Percentiles rank a stretch among this genome's conserved stretches.
phyloP scores from a whole-genome alignment of 768 basidiomycete genomes.

The Russula vinacea region DNA sequence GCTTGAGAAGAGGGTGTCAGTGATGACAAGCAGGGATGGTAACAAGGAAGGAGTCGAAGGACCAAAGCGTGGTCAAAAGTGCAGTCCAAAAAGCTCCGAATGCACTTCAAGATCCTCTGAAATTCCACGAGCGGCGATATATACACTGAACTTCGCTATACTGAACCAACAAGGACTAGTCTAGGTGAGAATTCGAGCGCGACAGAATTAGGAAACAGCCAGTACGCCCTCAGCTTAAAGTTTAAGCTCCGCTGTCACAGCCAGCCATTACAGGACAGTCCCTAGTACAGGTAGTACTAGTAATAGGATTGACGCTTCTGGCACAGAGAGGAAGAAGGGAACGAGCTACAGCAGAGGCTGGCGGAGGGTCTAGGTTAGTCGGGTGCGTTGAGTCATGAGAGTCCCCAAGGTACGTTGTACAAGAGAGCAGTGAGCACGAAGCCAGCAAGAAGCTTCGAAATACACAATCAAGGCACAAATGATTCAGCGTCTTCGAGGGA shows the following conservation, averaged over 20 bases:
- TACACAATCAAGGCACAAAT: not conserved
- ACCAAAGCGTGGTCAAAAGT: not conserved
- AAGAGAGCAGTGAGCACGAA: too few species aligned
- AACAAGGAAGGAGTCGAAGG: too few species aligned
- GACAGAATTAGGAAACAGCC: not conserved
- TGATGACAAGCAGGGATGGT: not conserved
- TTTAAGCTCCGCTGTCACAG: not conserved
- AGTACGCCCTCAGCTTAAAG: not conserved
- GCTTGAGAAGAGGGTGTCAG: not conserved
- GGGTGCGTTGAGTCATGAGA: not conserved
- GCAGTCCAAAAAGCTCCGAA: not conserved
- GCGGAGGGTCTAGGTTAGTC: not conserved
- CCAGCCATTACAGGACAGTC: too few species aligned
- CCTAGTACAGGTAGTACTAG: not conserved
- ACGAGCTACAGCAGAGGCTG: not conserved
- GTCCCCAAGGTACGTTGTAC: too few species aligned
- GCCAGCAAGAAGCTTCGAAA: too few species aligned
- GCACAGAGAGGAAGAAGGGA: not conserved
- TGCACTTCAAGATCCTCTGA: not conserved
- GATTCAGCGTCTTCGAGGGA: not conserved
- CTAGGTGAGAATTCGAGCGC: too few species aligned
- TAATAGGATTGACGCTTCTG: not conserved
- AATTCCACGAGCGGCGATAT: not conserved
- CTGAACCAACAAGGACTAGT: too few species aligned
- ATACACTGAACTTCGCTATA: too few species aligned